phyloP scores from a whole-genome alignment of 495 filamentous ascomycete species.

The Cercophora samala region DNA sequence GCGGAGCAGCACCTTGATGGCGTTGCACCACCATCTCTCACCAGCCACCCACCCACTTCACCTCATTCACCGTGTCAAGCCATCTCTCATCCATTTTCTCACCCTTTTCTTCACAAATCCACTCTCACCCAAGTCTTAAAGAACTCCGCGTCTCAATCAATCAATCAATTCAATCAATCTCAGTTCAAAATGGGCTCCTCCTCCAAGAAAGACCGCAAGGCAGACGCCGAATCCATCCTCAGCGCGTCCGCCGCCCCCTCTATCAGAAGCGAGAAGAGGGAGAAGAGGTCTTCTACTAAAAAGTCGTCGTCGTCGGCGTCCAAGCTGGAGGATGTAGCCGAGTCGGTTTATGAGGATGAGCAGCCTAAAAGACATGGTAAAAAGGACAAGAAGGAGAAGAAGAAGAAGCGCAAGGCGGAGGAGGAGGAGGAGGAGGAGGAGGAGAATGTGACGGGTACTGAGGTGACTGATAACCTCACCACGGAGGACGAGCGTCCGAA shows the following conservation, averaged over 20 bases:
- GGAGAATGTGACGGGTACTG: conserved; percentile 12
- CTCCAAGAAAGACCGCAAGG: background rate
- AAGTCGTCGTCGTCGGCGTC: background rate
- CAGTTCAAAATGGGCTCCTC: background rate
- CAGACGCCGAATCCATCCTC: background rate
- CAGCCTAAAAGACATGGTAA: conserved; percentile 10
- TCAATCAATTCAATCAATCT: too few relatives aligned
- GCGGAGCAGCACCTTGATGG: conserved; percentile 16
- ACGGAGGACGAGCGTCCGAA: conserved; percentile 28
- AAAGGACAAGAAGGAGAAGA: conserved; percentile 27
- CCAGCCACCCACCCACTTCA: background rate
- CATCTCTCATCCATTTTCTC: background rate
- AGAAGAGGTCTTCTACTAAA: conserved; percentile 15
- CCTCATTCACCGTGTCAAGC: background rate
- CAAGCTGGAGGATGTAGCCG: background rate
- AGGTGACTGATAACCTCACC: conserved; percentile 15
- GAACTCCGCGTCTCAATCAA: background rate
- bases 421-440: conserved; percentile 18
- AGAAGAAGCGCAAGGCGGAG: conserved; percentile 25
- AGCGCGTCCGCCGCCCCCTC: background rate
- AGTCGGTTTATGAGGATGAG: too few relatives aligned
- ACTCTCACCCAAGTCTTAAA: background rate
- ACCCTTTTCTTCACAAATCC: background rate
- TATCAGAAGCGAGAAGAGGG: conserved; percentile 28
- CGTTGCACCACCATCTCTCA: background rate